Conservation (phyloP, 345 rosid genomes). For the Arabidopsis arenosa region DNA sequence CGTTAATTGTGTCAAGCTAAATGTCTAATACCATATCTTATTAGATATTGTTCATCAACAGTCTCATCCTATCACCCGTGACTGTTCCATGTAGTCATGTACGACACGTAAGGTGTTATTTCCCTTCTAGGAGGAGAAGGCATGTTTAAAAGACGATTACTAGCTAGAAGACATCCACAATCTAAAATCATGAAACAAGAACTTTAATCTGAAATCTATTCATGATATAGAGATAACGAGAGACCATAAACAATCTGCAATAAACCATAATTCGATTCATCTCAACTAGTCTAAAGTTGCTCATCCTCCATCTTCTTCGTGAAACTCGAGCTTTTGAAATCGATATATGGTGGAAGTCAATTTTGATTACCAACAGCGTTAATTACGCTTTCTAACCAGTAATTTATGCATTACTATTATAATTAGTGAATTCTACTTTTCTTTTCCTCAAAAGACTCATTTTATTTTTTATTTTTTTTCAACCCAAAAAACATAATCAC, state of each 20-base stretch:
- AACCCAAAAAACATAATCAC: constrained; percentile 16
- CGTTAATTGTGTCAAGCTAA: background rate
- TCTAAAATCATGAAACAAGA: background rate
- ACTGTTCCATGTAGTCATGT: background rate
- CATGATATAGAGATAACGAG: background rate
- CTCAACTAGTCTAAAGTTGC: background rate
- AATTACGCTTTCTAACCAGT: constrained; percentile 22
- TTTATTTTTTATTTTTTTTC: background rate
- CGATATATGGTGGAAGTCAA: background rate
- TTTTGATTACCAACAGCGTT: constrained; percentile 1
- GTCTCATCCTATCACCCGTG: background rate
- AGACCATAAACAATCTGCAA: background rate
- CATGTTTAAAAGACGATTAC: background rate
- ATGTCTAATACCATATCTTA: background rate
- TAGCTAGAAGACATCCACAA: background rate
- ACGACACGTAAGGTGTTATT: background rate
- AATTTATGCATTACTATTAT: constrained; percentile 4
- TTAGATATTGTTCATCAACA: background rate
- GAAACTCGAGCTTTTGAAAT: background rate
- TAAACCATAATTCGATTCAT: background rate
- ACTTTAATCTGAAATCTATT: background rate
- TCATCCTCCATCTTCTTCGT: background rate
- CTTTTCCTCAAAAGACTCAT: constrained; percentile 11
- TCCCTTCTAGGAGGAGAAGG: background rate
- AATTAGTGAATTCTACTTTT: constrained; percentile 14